Conservation (phyloP, 2,329 filamentous ascomycete genomes). For the Monilinia vaccinii-corymbosi region DNA sequence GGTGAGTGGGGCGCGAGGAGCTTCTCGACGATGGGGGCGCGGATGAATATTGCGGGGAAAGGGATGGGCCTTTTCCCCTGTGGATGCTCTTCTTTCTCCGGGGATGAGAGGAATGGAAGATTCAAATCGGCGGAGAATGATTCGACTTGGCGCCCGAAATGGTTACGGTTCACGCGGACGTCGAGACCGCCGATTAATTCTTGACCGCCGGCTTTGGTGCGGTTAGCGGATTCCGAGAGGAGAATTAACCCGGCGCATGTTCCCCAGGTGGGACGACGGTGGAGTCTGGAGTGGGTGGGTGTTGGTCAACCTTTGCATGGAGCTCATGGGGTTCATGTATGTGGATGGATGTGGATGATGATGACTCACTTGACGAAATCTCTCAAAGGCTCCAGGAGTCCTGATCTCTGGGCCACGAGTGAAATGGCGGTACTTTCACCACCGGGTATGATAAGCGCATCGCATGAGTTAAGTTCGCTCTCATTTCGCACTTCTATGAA, state of each 20-base stretch:
- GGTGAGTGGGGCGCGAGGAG: too few relatives aligned
- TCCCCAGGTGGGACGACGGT: conserved; percentile 81
- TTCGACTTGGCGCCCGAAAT: conserved; percentile 89
- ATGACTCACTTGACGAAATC: conserved; percentile 86
- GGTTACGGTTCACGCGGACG: conserved; percentile 85
- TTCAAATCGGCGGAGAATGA: conserved; percentile 73
- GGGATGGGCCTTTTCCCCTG: too few relatives aligned
- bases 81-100: too few relatives aligned
- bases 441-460: conserved; percentile 82
- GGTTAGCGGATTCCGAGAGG: conserved; percentile 77
- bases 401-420: conserved; percentile 72
- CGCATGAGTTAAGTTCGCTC: conserved; percentile 60
- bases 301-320: too few relatives aligned
- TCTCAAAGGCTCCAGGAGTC: conserved; percentile 72
- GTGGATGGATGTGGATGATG: conserved; percentile 7
- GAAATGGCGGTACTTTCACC: conserved; percentile 94
- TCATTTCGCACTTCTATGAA: conserved; percentile 76
- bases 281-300: conserved; percentile 45
- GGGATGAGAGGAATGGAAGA: conserved; percentile 54
- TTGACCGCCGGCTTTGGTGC: conserved; percentile 83
- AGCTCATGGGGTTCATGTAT: too few relatives aligned
- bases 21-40: conserved; percentile 86
- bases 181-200: conserved; percentile 87
- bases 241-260: conserved; percentile 93
- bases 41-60: conserved; percentile 84